Conservation (phyloP, 176 grass and related monocot species). For the Stipa capillata region DNA sequence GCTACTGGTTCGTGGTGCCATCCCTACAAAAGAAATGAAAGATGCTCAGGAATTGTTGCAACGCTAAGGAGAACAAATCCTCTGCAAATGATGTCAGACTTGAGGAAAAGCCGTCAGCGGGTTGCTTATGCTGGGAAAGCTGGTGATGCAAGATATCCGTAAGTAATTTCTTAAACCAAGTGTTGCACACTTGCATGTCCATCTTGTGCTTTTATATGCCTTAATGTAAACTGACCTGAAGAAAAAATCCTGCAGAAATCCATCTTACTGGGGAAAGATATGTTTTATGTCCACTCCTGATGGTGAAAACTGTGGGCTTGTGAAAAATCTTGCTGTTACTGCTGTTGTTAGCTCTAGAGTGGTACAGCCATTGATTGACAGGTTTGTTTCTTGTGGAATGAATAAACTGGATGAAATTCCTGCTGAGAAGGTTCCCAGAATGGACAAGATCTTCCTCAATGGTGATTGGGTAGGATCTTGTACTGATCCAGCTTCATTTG, state of each 20-base stretch:
- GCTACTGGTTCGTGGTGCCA: slow-evolving; percentile 94
- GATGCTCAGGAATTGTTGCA: slow-evolving; percentile 75
- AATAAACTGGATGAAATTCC: slow-evolving; percentile 57
- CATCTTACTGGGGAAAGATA: slow-evolving; percentile 91
- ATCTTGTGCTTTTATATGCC: neutral
- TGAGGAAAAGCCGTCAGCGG: slow-evolving; percentile 86
- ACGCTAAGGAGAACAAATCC: slow-evolving; percentile 92
- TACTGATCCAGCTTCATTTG: slow-evolving; percentile 58
- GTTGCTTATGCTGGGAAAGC: slow-evolving; percentile 97
- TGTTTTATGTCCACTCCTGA: slow-evolving; percentile 95
- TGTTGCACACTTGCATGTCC: neutral
- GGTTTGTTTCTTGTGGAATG: slow-evolving; percentile 85
- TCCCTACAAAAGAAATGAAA: slow-evolving; percentile 68
- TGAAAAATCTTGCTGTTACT: slow-evolving; percentile 88
- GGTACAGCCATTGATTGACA: slow-evolving; percentile 49
- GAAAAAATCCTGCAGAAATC: slow-evolving; percentile 53
- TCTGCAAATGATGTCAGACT: slow-evolving; percentile 79
- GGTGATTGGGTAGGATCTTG: slow-evolving; percentile 79
- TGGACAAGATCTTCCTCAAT: slow-evolving; percentile 83
- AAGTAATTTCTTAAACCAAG: slow-evolving; percentile 34
- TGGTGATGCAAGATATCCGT: slow-evolving; percentile 98
- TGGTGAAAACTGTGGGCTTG: slow-evolving; percentile 94
- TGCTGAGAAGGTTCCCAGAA: slow-evolving; percentile 24
- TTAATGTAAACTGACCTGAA: slow-evolving; percentile 13
- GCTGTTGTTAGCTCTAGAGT: slow-evolving; percentile 81